A percentile compares a stretch with the other conserved stretches of the same genome.
Conservation (phyloP, 176 grass and related monocot genomes). For the Thinopyrum elongatum region DNA sequence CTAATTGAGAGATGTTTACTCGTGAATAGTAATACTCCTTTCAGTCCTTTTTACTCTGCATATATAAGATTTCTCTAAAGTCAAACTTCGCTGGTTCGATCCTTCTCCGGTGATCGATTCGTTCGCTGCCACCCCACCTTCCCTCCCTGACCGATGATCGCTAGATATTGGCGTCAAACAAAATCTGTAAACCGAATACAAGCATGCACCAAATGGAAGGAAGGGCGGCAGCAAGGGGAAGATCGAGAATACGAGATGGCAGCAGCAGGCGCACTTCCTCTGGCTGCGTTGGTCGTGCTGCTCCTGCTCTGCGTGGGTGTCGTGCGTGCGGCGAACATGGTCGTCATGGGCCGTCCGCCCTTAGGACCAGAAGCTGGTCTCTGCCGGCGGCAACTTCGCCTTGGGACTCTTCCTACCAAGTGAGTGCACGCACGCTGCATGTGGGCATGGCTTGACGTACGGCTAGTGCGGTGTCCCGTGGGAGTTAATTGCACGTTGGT, state of each 20-base stretch:
- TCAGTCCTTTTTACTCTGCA: too few species aligned
- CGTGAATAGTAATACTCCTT: too few species aligned
- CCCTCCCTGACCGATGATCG: too few species aligned
- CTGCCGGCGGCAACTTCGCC: constrained; percentile 20
- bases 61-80: too few species aligned
- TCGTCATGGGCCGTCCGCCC: background rate
- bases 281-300: background rate
- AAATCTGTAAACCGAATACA: too few species aligned
- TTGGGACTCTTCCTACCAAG: constrained; percentile 30
- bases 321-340: background rate
- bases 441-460: background rate
- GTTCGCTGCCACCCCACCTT: too few species aligned
- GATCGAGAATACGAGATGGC: background rate
- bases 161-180: too few species aligned
- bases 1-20: too few species aligned
- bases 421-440: too few species aligned
- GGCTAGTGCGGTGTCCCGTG: background rate
- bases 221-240: background rate
- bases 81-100: too few species aligned
- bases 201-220: background rate
- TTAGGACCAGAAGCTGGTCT: constrained; percentile 13
- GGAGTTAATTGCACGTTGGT: background rate
- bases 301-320: background rate
- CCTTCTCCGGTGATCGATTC: too few species aligned
- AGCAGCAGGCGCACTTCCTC: background rate